Evolutionary conservation across 2,329 filamentous ascomycete species (phyloP).

Genomic region (Xylariaceae sp.): DNA sequence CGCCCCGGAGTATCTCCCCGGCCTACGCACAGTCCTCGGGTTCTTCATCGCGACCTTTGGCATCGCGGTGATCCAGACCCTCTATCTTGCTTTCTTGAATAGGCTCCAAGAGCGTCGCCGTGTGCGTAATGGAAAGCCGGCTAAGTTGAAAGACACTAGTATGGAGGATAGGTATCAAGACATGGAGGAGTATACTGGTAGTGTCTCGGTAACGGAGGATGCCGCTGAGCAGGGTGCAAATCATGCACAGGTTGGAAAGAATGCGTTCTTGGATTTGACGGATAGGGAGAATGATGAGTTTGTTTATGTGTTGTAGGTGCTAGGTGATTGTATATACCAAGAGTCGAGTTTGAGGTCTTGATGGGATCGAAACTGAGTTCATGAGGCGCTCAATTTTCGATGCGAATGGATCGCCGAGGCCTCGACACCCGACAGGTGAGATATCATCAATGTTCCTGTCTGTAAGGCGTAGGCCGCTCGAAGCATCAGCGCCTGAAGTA

Average conservation of each 20-base stretch:
- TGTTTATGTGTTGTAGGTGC: constrained; percentile 32
- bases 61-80: constrained; percentile 50
- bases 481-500: too few species aligned
- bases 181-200: too few species aligned
- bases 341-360: too few species aligned
- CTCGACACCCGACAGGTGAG: too few species aligned
- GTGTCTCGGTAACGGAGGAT: constrained; percentile 41
- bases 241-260: constrained; percentile 38
- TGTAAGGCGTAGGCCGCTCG: too few species aligned
- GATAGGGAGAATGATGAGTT: constrained; percentile 68
- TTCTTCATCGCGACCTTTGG: constrained; percentile 52
- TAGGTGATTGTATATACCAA: too few species aligned
- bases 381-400: too few species aligned
- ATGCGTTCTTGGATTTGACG: constrained; percentile 56
- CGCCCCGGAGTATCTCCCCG: constrained; percentile 55
- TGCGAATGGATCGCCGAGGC: too few species aligned
- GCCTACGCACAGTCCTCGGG: constrained; percentile 51
- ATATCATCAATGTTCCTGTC: too few species aligned
- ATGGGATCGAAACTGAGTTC: too few species aligned
- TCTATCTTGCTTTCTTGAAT: constrained; percentile 54
- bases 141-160: constrained; percentile 54
- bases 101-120: constrained; percentile 51
- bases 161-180: constrained; percentile 51
- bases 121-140: constrained; percentile 57
- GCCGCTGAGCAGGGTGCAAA: constrained; percentile 18